These are phyloP conservation scores for Picea abies DNA, from an alignment of 83 land plant genomes.

Conservation along the genomic window DNA sequence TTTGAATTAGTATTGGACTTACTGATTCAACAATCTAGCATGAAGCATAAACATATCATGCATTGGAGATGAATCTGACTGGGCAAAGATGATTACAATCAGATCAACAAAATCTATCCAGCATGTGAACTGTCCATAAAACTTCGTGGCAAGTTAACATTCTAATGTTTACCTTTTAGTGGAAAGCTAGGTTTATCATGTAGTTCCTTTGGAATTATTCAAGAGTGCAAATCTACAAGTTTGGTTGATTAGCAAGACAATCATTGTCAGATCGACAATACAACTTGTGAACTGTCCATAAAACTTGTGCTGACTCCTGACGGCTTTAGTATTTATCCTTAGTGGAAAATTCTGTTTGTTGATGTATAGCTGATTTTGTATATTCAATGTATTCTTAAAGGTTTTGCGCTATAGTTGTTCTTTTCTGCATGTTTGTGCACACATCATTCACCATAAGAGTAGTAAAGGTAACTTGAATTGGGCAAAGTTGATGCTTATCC, in stretches of 20 bases:
- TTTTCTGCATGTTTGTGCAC: neutral
- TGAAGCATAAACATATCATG: conserved; percentile 94
- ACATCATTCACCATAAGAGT: no score
- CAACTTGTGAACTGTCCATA: conserved; percentile 68
- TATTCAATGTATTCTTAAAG: no score
- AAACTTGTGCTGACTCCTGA: conserved; percentile 20
- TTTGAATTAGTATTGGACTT: conserved; percentile 99
- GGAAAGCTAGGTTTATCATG: neutral
- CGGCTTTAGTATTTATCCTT: no score
- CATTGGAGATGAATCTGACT: conserved; percentile 82
- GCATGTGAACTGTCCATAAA: conserved; percentile 75
- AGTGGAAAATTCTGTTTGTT: no score
- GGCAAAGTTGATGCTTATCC: no score
- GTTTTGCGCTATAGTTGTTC: neutral
- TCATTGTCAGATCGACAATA: conserved; percentile 51
- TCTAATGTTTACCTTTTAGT: neutral
- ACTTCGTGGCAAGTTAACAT: conserved; percentile 72
- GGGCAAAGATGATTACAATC: conserved; percentile 47
- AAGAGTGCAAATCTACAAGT: neutral
- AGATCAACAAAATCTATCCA: conserved; percentile 68
- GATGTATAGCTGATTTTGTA: no score
- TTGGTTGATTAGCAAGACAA: conserved; percentile 20
- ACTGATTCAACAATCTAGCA: conserved; percentile 94
- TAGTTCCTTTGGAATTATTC: neutral
- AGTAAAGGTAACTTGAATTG: no score